Conservation (phyloP, 2,329 filamentous ascomycete species). For the Cladorrhinum sp. region DNA sequence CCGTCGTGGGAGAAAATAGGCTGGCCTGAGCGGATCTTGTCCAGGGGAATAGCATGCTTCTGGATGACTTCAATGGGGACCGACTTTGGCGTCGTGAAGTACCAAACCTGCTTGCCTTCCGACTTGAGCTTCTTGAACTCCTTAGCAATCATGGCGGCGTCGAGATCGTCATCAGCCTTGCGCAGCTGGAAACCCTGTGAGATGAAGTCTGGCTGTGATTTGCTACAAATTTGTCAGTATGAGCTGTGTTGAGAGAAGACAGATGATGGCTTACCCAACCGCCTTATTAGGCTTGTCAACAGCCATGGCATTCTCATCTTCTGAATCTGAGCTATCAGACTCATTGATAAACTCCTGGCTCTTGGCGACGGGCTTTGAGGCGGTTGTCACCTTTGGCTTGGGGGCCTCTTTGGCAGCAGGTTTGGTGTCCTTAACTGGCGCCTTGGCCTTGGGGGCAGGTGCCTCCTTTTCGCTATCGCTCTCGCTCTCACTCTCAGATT, state of each 20-base stretch:
- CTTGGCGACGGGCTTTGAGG: constrained; percentile 16
- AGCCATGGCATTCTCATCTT: constrained; percentile 33
- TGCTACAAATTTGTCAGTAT: constrained; percentile 23
- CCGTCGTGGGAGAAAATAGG: constrained; percentile 61
- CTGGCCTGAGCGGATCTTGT: constrained; percentile 51
- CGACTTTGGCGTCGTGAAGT: constrained; percentile 70
- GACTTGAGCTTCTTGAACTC: constrained; percentile 58
- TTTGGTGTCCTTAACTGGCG: constrained; percentile 15
- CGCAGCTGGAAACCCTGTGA: constrained; percentile 54
- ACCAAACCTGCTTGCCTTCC: constrained; percentile 74
- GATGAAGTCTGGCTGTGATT: constrained; percentile 39
- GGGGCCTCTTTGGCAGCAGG: constrained; percentile 20
- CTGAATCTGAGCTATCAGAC: constrained; percentile 19
- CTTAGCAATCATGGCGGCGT: constrained; percentile 45
- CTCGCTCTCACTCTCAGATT: constrained; percentile 16
- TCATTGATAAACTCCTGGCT: constrained; percentile 26
- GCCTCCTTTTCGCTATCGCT: constrained; percentile 7
- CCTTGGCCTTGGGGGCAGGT: constrained; percentile 1
- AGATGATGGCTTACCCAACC: background rate
- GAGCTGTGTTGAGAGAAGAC: background rate
- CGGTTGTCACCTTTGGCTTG: constrained; percentile 18
- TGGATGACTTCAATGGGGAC: constrained; percentile 66
- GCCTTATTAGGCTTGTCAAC: constrained; percentile 20
- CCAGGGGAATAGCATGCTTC: constrained; percentile 59
- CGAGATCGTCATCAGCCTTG: constrained; percentile 44